These are phyloP conservation scores for Magnolia kwangsiensis DNA, from an alignment of 164 flowering plant genomes.

Conservation along the genomic window DNA sequence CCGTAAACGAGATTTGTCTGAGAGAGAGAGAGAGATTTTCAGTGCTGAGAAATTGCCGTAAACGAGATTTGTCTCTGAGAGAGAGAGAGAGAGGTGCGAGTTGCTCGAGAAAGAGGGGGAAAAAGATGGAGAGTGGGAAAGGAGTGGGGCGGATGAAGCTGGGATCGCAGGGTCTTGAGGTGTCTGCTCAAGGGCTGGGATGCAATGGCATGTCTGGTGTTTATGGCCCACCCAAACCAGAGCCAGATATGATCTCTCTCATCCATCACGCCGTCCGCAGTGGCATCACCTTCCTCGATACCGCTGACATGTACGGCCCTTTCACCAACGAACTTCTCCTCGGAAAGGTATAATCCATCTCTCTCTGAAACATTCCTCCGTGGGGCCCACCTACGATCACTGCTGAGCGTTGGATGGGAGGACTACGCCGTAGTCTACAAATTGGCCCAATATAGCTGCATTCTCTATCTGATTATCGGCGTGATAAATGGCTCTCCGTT, in stretches of 20 bases:
- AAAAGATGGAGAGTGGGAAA: background rate
- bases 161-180: conserved; percentile 29
- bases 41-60: no score
- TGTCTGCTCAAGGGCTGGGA: conserved; percentile 26
- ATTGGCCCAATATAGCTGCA: no score
- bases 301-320: conserved; percentile 39
- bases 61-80: background rate
- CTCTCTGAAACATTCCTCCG: background rate
- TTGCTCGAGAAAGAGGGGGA: background rate
- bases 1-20: background rate
- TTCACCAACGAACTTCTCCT: conserved; percentile 33
- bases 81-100: background rate
- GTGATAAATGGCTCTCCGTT: no score
- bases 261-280: conserved; percentile 31
- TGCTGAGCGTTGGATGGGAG: no score
- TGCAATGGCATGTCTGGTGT: conserved; percentile 35
- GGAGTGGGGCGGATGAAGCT: conserved; percentile 22
- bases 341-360: conserved; percentile 17
- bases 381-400: background rate
- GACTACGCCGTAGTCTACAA: no score
- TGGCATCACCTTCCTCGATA: conserved; percentile 41
- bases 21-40: background rate
- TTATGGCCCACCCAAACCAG: conserved; percentile 32
- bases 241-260: conserved; percentile 26
- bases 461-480: no score